A percentile compares a stretch with the other conserved stretches of the same genome.
These are phyloP conservation scores for Hypoxylon rickii DNA, from an alignment of 495 filamentous ascomycete species.

Conservation along the genomic window DNA sequence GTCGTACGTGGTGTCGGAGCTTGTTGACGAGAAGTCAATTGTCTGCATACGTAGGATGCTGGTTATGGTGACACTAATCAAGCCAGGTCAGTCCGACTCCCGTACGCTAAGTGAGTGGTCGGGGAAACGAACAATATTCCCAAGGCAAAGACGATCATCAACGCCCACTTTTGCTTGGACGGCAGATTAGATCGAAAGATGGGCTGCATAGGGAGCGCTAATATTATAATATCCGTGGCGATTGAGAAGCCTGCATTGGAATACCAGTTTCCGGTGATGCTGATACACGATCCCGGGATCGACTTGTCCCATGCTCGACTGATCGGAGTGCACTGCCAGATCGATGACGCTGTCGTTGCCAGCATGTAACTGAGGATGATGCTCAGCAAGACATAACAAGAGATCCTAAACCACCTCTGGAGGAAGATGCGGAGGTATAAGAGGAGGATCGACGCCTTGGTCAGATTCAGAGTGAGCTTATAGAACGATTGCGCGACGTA, in stretches of 20 bases:
- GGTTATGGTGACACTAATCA: slow-evolving; percentile 35
- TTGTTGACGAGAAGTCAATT: slow-evolving; percentile 34
- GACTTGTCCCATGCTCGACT: slow-evolving; percentile 55
- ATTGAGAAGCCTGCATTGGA: slow-evolving; percentile 61
- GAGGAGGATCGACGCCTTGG: slow-evolving; percentile 42
- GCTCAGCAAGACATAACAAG: slow-evolving; percentile 30
- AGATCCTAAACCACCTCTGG: slow-evolving; percentile 36
- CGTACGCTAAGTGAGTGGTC: neutral
- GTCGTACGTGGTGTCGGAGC: slow-evolving; percentile 35
- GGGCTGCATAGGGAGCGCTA: slow-evolving; percentile 59
- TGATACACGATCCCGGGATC: slow-evolving; percentile 57
- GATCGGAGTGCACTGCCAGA: slow-evolving; percentile 61
- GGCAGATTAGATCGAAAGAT: slow-evolving; percentile 56
- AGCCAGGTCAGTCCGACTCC: slow-evolving; percentile 6
- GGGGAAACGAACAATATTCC: slow-evolving; percentile 50
- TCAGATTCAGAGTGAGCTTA: slow-evolving; percentile 39
- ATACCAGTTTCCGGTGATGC: slow-evolving; percentile 47
- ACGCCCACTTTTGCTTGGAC: slow-evolving; percentile 52
- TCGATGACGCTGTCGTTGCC: slow-evolving; percentile 36
- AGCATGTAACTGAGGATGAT: slow-evolving; percentile 34
- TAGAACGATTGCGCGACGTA: slow-evolving; percentile 40
- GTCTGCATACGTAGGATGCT: slow-evolving; percentile 37
- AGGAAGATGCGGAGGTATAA: slow-evolving; percentile 46
- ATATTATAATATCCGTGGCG: slow-evolving; percentile 55
- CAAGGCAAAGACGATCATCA: slow-evolving; percentile 60